Evolutionary conservation across 2,329 filamentous ascomycete genomes (phyloP).

Genomic region (Hortaea werneckii): DNA sequence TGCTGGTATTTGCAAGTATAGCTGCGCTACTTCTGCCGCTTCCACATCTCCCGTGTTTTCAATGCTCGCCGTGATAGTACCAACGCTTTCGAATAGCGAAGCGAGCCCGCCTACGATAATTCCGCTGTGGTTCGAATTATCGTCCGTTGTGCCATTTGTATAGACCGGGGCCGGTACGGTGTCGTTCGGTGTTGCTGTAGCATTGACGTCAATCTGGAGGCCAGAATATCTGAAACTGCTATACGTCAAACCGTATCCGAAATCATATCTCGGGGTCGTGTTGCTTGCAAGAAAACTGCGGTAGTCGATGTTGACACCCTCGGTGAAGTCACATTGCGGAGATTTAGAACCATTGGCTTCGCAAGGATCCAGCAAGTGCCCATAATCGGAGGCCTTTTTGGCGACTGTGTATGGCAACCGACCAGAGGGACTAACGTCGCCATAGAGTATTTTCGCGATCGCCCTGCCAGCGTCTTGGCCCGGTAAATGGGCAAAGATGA

Average conservation of each 20-base stretch:
- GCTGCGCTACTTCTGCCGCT: constrained; percentile 45
- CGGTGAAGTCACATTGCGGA: constrained; percentile 24
- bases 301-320: constrained; percentile 30
- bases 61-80: constrained; percentile 39
- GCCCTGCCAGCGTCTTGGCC: constrained; percentile 53
- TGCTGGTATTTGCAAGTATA: constrained; percentile 28
- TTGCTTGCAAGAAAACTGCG: constrained; percentile 23
- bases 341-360: constrained; percentile 11
- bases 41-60: constrained; percentile 40
- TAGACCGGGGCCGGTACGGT: constrained; percentile 13
- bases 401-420: constrained; percentile 54
- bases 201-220: constrained; percentile 17
- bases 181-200: constrained; percentile 15
- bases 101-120: constrained; percentile 18
- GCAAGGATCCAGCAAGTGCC: constrained; percentile 29
- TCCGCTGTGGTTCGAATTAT: constrained; percentile 14
- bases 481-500: constrained; percentile 55
- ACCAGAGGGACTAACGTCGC: constrained; percentile 46
- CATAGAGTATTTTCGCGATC: constrained; percentile 48
- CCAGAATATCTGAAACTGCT: constrained; percentile 23
- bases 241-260: constrained; percentile 31
- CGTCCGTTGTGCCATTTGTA: constrained; percentile 20
- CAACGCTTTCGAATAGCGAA: constrained; percentile 40
- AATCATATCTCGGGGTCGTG: constrained; percentile 24
- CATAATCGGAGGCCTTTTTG: constrained; percentile 47